Evolutionary conservation across 352 stramenopile species (phyloP).

Genomic region (Globisporangium spiculum): DNA sequence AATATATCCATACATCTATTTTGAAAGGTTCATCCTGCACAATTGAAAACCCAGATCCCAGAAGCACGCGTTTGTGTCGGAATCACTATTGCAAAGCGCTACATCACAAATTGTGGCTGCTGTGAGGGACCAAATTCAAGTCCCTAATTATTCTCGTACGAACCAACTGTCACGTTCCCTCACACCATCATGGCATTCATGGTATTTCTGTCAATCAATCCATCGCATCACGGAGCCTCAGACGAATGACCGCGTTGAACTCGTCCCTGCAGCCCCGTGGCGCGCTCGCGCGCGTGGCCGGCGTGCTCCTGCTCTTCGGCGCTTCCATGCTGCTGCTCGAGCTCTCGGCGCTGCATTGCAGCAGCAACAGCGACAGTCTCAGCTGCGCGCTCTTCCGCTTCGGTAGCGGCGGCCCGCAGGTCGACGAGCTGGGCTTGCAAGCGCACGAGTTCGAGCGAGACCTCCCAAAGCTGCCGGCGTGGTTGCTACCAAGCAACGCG

Average conservation of each 20-base stretch:
- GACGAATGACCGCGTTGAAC: background rate
- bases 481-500: background rate
- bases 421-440: conserved; percentile 2
- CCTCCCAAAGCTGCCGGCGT: background rate
- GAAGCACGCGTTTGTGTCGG: no score
- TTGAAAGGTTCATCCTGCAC: no score
- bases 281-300: background rate
- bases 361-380: background rate
- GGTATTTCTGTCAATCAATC: no score
- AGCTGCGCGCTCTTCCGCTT: background rate
- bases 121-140: no score
- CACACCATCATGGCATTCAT: no score
- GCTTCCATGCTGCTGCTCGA: conserved; percentile 7
- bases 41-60: no score
- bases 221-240: no score
- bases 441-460: conserved; percentile 1
- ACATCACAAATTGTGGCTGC: no score
- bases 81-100: no score
- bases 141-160: no score
- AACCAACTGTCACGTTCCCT: no score
- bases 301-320: conserved; percentile 6
- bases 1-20: no score
- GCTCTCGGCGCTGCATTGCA: conserved; percentile 4
- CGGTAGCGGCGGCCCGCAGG: background rate
- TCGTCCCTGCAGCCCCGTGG: background rate